A percentile compares a stretch with the other conserved stretches of the same genome.
Evolutionary conservation across 2,329 filamentous ascomycete species (phyloP).

Genomic region (Onygena corvina): DNA sequence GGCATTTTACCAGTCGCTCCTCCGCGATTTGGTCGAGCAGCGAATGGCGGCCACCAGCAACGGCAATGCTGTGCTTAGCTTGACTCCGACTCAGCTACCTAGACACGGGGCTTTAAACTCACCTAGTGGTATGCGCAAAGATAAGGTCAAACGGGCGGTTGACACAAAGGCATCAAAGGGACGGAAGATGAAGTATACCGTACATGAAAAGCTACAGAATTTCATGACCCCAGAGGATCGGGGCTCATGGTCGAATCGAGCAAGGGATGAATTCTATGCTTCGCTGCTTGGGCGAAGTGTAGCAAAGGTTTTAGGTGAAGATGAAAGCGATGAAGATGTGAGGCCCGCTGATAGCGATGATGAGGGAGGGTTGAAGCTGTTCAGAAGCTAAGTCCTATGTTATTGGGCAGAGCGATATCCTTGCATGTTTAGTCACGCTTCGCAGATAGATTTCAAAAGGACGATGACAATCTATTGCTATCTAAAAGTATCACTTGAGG

Average conservation of each 20-base stretch:
- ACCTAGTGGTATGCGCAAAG: slow-evolving; percentile 33
- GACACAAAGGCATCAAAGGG: slow-evolving; percentile 95
- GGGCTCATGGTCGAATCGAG: slow-evolving; percentile 64
- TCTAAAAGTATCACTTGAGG: slow-evolving; percentile 5
- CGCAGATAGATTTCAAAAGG: not conserved
- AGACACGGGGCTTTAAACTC: slow-evolving; percentile 29
- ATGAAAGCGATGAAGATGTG: slow-evolving; percentile 23
- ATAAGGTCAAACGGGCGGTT: slow-evolving; percentile 67
- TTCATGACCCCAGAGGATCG: slow-evolving; percentile 92
- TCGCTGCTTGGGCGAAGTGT: slow-evolving; percentile 55
- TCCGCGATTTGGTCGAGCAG: slow-evolving; percentile 88
- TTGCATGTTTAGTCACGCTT: too few species aligned
- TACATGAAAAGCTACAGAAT: slow-evolving; percentile 94
- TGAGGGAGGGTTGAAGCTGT: slow-evolving; percentile 26
- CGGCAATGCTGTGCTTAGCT: slow-evolving; percentile 31
- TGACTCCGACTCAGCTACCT: slow-evolving; percentile 27
- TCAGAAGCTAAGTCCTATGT: slow-evolving; percentile 23
- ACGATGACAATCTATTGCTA: not conserved
- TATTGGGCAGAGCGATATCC: too few species aligned
- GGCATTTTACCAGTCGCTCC: slow-evolving; percentile 82
- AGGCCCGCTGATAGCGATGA: slow-evolving; percentile 15
- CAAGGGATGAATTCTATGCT: slow-evolving; percentile 64
- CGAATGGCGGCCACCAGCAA: slow-evolving; percentile 49
- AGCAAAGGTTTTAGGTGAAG: slow-evolving; percentile 53
- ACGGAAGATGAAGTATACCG: slow-evolving; percentile 81